Percentiles rank a stretch among this genome's conserved stretches.
Evolutionary conservation across 2,329 filamentous ascomycete species (phyloP).

Genomic region (Trichoderma atrobrunneum): DNA sequence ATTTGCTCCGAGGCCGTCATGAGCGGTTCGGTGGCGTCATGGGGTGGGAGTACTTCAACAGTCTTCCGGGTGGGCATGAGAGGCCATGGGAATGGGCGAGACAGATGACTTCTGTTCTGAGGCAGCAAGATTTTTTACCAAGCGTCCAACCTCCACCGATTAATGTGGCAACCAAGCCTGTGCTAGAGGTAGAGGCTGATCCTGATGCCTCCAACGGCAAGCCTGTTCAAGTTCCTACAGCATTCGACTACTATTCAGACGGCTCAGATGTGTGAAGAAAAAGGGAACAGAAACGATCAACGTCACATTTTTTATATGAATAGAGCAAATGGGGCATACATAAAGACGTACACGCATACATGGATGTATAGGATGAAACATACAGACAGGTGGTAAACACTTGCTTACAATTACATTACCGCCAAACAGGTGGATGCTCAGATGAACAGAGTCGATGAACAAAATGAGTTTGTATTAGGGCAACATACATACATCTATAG

Average conservation of each 20-base stretch:
- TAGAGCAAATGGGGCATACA: neutral
- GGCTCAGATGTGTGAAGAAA: neutral
- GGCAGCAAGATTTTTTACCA: slow-evolving; percentile 29
- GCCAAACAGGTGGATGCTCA: no score
- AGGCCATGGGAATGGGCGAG: slow-evolving; percentile 77
- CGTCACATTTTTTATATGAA: neutral
- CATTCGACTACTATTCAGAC: slow-evolving; percentile 39
- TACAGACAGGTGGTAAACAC: neutral
- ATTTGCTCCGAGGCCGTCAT: slow-evolving; percentile 48
- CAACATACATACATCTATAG: slow-evolving; percentile 19
- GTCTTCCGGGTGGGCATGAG: slow-evolving; percentile 59
- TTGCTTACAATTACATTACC: neutral
- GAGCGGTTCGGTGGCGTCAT: slow-evolving; percentile 80
- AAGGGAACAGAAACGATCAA: neutral
- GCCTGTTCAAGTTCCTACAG: slow-evolving; percentile 29
- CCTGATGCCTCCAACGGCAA: slow-evolving; percentile 28
- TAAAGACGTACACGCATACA: neutral
- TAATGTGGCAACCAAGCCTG: neutral
- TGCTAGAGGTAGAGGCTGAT: slow-evolving; percentile 25
- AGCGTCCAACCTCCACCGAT: neutral
- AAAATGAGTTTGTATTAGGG: slow-evolving; percentile 13
- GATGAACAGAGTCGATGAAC: neutral
- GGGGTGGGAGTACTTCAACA: slow-evolving; percentile 96
- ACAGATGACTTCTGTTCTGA: slow-evolving; percentile 54
- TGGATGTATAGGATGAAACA: neutral